Base-by-base conservation (phyloP, 331 rosid species). In the Malus hybrid region DNA sequence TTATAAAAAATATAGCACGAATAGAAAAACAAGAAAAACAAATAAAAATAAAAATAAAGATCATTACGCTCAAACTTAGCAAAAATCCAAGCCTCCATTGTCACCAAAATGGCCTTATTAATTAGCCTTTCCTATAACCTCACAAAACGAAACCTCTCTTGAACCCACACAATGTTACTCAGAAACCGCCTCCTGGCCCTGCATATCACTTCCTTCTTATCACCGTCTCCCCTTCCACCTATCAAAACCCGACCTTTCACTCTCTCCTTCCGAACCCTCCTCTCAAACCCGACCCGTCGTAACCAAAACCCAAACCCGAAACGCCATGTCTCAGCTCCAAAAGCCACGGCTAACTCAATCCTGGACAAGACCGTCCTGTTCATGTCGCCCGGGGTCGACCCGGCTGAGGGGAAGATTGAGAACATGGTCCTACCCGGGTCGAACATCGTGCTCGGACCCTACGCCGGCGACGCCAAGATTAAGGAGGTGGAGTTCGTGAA, bases 391-490 rank as follows among this genome's bases (percentile, higher is more conserved):
- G 97, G 96, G 2, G 83, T 90, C 2, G 86, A 87, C 60, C 86
- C 88, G 7, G 72, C 82, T 7, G 80, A 90, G 64, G 81, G 87
- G 67, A 76, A 88, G 6, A 72, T 81, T 16, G 88, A 88, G 8
- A 86, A 87, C 10, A 90, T 82, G 90, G 80, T 92, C 39, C 88
- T 92, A 4, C 87, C 96, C 0, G 89, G 87, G 10, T 92, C 96
- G 34, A 90, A 92, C 82, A 92, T 92, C 59, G 93, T 89, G 28
- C 29, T 87, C 42, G 96, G 97, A 59, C 96, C 97, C 62, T 92
- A 90, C 72, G 93, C 96, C 7, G 97, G 97, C 2, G 97, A 93
- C 15, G 54, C 96, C 22, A 78, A 81, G 32, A 89, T 92, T 0
- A 90, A 87, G 79, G 90, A 86, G 14, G 91, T 90, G 14, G 85